Evolutionary conservation across 441 rosid genomes (phyloP), one percentile per base, ranked within the genome.

Genomic region (Arabidopsis lyrata): DNA sequence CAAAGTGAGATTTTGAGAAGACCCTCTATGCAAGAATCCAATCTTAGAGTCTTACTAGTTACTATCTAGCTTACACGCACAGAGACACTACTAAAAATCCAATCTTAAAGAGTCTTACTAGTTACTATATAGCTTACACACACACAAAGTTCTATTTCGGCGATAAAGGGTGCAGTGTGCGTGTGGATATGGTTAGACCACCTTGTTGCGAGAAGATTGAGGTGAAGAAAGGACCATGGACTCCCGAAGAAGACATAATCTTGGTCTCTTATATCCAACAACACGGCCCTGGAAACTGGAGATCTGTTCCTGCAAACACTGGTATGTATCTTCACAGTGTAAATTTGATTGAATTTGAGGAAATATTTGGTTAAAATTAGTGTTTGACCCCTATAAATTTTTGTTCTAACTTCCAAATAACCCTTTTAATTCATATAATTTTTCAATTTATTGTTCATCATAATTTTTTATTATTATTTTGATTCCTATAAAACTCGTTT

Each of bases 151-250:
- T 14, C 47, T 42, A 14, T 5, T 5, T 14, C 47, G n/a, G 13
- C 47, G 60, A 36, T 52, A 45, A 53, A 76, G 52, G 68, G 15
- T 4, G 32, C 70, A 38, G 41, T 11, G 42, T 45, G 50, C 16
- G 10, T 45, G 50, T 6, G 69, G 13, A 60, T 54, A 95, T 95
- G 99, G 98, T 88, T 72, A 88, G 97, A 80, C 90, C 93, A 81
- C 99, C 99, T 60, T 90, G 97, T 80, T 89, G 95, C 62, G 97
- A 89, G 56, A 91, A 88, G 86, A 83, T 83, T 20, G 96, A 88
- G 16, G 82, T 95, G 81, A 95, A 95, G 93, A 95, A 92, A 83
- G 99, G 98, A 64, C 99, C 97, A 58, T 95, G 99, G 99, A 95
- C 98, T 22, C 99, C 99, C 13, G 97, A 95, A 76, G 98, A 95